Evolutionary conservation across 345 rosid genomes (phyloP), one percentile per base, ranked within the genome.

Genomic region (Xanthoceras sorbifolium): DNA sequence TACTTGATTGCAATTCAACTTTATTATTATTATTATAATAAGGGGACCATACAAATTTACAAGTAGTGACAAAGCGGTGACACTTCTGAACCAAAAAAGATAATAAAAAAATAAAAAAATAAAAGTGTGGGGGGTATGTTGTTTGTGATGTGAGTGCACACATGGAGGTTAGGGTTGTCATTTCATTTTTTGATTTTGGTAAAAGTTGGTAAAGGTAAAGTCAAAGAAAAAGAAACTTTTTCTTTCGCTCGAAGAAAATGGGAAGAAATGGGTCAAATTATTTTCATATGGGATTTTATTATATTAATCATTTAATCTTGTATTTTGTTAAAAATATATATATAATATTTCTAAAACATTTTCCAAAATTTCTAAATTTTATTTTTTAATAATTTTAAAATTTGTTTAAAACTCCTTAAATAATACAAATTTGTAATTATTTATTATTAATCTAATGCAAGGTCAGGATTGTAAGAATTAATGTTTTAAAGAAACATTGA

Each of bases 51-150:
- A 50, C 2, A 3, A 23, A 6, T 15, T 5, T 1, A 36, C 57
- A 15, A 25, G 50, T 61, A 61, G 26, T 72, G 67, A 40, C 76
- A 72, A 61, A 40, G 76, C 60, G 26, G 67, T 40, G 55, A 72
- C 74, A 28, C 48, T 23, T 44, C 26, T 20, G 7, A 25, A 57
- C 62, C 9, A 3, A 66, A 14, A 10, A 32, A 50, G 38, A n/a
- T 18, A 69, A n/a, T n/a, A n/a, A n/a, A n/a, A n/a, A n/a, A n/a
- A n/a, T n/a, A 61, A 32, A 14, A 31, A 25, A 70, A 50, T 22
- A 70, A 64, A 25, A 26, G 23, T 1, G 15, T 18, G 60, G 64
- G 28, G 26, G 18, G 8, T 54, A 23, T 57, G 8, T n/a, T 23
- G 62, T 8, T n/a, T 57, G n/a, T 26, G 36, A 48, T 1, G 42